Conservation (phyloP, 768 basidiomycete genomes). For the Macrolepiota albuminosa region DNA sequence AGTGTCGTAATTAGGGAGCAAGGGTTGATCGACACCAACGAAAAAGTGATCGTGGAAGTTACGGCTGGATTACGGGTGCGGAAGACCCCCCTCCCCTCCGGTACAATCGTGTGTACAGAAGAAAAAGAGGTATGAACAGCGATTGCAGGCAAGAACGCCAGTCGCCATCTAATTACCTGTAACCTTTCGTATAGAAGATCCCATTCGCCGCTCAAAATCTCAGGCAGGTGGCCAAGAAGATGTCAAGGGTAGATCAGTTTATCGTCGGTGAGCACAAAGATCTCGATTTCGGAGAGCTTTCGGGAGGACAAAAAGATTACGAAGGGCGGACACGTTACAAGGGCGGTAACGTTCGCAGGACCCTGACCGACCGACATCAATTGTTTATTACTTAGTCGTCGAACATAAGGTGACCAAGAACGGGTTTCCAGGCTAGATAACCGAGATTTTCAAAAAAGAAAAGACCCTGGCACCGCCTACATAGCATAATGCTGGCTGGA, state of each 20-base stretch:
- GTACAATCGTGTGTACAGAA: conserved; percentile 24
- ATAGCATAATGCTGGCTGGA: conserved; percentile 3
- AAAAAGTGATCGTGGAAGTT: conserved; percentile 11
- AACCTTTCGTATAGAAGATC: conserved; percentile 13
- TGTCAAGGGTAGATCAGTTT: conserved; percentile 17
- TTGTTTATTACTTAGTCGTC: neutral
- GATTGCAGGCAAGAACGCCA: conserved; percentile 4
- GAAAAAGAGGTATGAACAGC: conserved; percentile 6
- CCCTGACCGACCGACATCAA: conserved; percentile 2
- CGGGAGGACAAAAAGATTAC: conserved; percentile 18
- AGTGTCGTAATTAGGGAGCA: conserved; percentile 10
- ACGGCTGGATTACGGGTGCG: conserved; percentile 6
- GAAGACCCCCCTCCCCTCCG: conserved; percentile 15
- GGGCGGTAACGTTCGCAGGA: neutral
- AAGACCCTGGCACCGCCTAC: neutral
- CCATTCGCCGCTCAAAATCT: conserved; percentile 8
- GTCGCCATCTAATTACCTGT: conserved; percentile 13
- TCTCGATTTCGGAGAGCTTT: conserved; percentile 15
- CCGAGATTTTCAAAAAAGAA: neutral
- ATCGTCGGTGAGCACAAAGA: conserved; percentile 10
- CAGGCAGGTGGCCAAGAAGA: conserved; percentile 8
- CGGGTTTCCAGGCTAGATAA: conserved; percentile 5
- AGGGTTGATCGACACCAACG: conserved; percentile 5
- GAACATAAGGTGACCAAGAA: neutral
- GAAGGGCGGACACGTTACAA: conserved; percentile 1